Evolutionary conservation across 441 rosid genomes (phyloP).

Genomic region (Metrosideros polymorpha): DNA sequence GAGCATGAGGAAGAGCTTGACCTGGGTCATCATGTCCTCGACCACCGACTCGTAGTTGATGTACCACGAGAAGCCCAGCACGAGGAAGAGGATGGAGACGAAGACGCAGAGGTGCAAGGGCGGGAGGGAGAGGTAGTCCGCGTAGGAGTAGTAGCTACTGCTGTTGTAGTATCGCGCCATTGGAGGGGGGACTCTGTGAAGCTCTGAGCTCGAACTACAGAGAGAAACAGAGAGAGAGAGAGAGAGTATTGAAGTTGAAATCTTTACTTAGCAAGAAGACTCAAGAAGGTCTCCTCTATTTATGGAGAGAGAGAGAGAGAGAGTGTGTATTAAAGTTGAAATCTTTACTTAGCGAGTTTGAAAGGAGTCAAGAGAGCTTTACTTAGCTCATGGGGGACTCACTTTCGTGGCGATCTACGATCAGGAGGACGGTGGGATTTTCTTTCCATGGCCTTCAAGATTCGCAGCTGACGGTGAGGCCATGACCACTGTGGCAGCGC

Average conservation of each 20-base stretch:
- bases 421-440: background rate
- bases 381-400: background rate
- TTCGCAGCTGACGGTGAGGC: background rate
- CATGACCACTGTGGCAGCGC: background rate
- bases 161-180: conserved; percentile 16
- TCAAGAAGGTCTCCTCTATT: background rate
- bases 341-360: background rate
- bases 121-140: conserved; percentile 9
- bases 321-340: background rate
- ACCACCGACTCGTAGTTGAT: conserved; percentile 45
- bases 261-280: background rate
- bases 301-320: background rate
- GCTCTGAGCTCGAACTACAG: background rate
- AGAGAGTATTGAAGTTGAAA: background rate
- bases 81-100: conserved; percentile 29
- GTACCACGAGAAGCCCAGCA: conserved; percentile 48
- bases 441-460: background rate
- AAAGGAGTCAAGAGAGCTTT: background rate
- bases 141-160: conserved; percentile 8
- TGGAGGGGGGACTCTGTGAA: background rate
- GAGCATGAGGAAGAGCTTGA: conserved; percentile 39
- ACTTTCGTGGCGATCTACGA: background rate
- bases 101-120: conserved; percentile 56
- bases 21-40: conserved; percentile 38
- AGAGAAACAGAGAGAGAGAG: too few species aligned